Evolutionary conservation across 805 yeast species (phyloP).

Genomic region (Sugiyamaella smithiae): DNA sequence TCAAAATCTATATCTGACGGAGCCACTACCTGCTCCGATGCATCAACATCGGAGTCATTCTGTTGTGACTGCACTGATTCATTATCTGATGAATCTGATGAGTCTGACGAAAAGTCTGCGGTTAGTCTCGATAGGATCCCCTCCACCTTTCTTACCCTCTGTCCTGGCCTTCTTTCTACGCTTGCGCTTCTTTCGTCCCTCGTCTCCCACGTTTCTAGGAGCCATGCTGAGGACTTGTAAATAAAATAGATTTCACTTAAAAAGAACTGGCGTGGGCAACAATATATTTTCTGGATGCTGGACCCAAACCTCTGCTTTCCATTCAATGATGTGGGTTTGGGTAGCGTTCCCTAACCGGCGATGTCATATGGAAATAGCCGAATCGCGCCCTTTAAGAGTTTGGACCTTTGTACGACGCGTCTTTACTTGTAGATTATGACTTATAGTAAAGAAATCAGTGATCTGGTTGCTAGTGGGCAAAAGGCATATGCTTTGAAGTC

Average conservation of each 20-base stretch:
- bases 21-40: constrained; percentile 6
- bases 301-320: too few species aligned
- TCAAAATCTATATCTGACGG: not conserved
- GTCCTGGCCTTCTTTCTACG: constrained; percentile 30
- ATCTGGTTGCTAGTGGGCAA: constrained; percentile 59
- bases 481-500: constrained; percentile 60
- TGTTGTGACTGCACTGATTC: not conserved
- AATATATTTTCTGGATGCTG: too few species aligned
- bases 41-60: not conserved
- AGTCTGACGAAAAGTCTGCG: constrained; percentile 25
- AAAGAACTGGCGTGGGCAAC: too few species aligned
- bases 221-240: too few species aligned
- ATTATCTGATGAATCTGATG: constrained; percentile 16
- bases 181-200: constrained; percentile 16
- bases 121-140: not conserved
- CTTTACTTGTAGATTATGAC: too few species aligned
- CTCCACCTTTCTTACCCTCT: constrained; percentile 20
- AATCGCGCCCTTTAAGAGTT: too few species aligned
- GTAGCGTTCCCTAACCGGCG: too few species aligned
- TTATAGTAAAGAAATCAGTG: constrained; percentile 39
- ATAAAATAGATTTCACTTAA: too few species aligned
- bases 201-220: constrained; percentile 9
- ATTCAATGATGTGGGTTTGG: too few species aligned
- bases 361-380: too few species aligned
- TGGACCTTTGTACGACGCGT: too few species aligned